These are phyloP conservation scores for Botryobasidium botryosum DNA, from an alignment of 768 basidiomycete genomes.

Conservation along the genomic window DNA sequence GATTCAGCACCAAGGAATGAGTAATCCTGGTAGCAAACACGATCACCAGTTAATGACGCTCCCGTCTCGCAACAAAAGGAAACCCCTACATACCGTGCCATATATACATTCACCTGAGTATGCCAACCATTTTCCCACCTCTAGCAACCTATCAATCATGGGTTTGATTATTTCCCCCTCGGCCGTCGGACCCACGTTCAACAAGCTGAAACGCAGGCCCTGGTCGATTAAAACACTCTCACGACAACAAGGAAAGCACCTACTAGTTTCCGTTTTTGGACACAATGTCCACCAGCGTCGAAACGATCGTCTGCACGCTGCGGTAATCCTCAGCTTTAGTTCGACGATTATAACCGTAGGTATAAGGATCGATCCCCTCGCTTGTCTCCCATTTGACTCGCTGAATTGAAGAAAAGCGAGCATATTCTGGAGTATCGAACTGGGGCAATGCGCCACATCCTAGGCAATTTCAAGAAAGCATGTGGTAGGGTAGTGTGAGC, in stretches of 20 bases:
- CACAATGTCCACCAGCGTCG: slow-evolving; percentile 36
- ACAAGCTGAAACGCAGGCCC: too few species aligned
- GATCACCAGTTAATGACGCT: not conserved
- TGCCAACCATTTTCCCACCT: slow-evolving; percentile 35
- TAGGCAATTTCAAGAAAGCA: slow-evolving; percentile 15
- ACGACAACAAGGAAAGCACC: too few species aligned
- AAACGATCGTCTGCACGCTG: slow-evolving; percentile 32
- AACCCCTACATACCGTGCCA: slow-evolving; percentile 26
- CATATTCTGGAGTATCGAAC: slow-evolving; percentile 40
- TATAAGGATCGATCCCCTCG: slow-evolving; percentile 31
- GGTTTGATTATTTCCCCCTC: slow-evolving; percentile 36
- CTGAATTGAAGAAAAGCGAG: slow-evolving; percentile 29
- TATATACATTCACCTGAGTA: slow-evolving; percentile 36
- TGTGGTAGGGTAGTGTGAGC: not conserved
- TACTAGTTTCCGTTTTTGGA: slow-evolving; percentile 49
- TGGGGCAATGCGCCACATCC: slow-evolving; percentile 35
- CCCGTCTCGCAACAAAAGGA: not conserved
- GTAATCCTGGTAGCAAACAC: slow-evolving; percentile 23
- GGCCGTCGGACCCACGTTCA: slow-evolving; percentile 38
- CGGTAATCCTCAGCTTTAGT: slow-evolving; percentile 28
- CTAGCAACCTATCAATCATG: slow-evolving; percentile 30
- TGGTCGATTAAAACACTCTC: too few species aligned
- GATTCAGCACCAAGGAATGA: slow-evolving; percentile 31
- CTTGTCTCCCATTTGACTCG: slow-evolving; percentile 37
- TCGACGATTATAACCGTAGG: slow-evolving; percentile 25